Evolutionary conservation across 305 asterid species (phyloP).

Genomic region (Andrographis paniculata): DNA sequence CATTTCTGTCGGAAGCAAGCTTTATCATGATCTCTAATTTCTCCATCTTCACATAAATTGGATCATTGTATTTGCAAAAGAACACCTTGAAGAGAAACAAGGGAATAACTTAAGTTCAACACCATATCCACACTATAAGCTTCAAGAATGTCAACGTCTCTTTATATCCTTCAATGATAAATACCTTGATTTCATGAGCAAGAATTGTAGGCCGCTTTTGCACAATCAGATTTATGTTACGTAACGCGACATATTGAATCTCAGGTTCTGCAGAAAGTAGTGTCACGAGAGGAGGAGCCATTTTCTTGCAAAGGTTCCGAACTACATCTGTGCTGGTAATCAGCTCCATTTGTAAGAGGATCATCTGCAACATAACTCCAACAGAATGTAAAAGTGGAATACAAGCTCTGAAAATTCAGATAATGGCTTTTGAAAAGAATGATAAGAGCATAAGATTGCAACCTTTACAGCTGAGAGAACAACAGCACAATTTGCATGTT

Average conservation of each 20-base stretch:
- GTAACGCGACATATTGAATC: constrained; percentile 95
- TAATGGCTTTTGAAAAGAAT: no score
- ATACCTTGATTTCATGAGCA: constrained; percentile 99
- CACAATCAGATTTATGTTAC: constrained; percentile 95
- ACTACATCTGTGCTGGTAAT: constrained; percentile 97
- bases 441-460: constrained; percentile 6
- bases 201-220: constrained; percentile 96
- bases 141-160: constrained; percentile 9
- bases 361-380: constrained; percentile 64
- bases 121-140: constrained; percentile 11
- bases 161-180: constrained; percentile 13
- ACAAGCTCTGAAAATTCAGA: no score
- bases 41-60: constrained; percentile 98
- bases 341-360: constrained; percentile 98
- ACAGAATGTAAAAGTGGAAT: no score
- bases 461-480: constrained; percentile 99
- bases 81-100: constrained; percentile 62
- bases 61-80: constrained; percentile 99
- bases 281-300: constrained; percentile 99
- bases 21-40: constrained; percentile 98
- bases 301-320: constrained; percentile 97
- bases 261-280: constrained; percentile 99
- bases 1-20: constrained; percentile 96
- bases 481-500: constrained; percentile 99
- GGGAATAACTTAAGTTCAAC: constrained; percentile 18